phyloP scores from a whole-genome alignment of 1,284 basidiomycete species.

The Testicularia cyperi region DNA sequence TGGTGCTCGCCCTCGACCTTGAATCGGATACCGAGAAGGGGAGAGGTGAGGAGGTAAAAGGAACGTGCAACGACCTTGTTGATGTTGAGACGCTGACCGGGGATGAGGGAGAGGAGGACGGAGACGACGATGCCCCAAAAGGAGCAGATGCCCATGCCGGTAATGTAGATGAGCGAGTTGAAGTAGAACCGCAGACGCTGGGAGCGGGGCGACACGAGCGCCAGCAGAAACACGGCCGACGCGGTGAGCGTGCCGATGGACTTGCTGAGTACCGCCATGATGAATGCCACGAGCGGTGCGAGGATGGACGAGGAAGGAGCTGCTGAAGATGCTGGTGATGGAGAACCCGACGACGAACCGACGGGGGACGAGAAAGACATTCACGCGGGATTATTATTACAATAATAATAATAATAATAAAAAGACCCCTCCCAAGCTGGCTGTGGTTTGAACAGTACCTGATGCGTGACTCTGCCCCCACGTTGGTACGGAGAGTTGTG shows the following conservation, averaged over 20 bases:
- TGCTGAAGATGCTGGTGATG: no score
- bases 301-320: no score
- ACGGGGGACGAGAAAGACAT: no score
- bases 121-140: slow-evolving; percentile 75
- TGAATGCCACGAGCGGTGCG: no score
- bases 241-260: slow-evolving; percentile 38
- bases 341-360: no score
- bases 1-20: slow-evolving; percentile 84
- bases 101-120: slow-evolving; percentile 71
- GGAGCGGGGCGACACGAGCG: slow-evolving; percentile 48
- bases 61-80: slow-evolving; percentile 81
- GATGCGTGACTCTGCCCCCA: no score
- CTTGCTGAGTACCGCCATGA: slow-evolving; percentile 48
- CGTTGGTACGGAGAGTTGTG: no score
- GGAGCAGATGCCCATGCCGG: slow-evolving; percentile 73
- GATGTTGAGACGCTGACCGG: slow-evolving; percentile 75
- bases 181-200: slow-evolving; percentile 48
- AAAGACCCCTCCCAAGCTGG: no score
- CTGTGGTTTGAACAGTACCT: no score
- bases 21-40: slow-evolving; percentile 71
- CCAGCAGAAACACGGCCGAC: slow-evolving; percentile 40
- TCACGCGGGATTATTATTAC: no score
- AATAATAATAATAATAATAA: no score
- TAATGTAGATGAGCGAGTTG: slow-evolving; percentile 68
- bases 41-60: slow-evolving; percentile 75